Evolutionary conservation across 495 filamentous ascomycete species (phyloP).

Genomic region (Lentithecium fluviatile): DNA sequence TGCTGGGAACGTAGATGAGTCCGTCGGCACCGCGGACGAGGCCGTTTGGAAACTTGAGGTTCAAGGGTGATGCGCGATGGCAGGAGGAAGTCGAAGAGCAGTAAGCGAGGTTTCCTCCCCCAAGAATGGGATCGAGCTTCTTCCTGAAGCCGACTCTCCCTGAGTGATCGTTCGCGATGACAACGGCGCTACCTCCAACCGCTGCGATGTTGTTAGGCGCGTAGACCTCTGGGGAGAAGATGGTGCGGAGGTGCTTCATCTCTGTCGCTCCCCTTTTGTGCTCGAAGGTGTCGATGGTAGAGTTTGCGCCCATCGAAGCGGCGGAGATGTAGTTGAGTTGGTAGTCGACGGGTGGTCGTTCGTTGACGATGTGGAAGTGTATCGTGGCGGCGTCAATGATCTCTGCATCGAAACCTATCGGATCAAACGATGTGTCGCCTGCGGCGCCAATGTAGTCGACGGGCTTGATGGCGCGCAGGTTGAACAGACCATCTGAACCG

Average conservation of each 20-base stretch:
- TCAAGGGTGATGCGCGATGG: slow-evolving; percentile 31
- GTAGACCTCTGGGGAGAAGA: slow-evolving; percentile 9
- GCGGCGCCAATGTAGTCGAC: slow-evolving; percentile 4
- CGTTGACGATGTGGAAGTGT: slow-evolving; percentile 46
- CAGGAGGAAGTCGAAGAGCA: slow-evolving; percentile 34
- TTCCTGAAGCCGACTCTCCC: slow-evolving; percentile 6
- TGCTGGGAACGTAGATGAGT: slow-evolving; percentile 42
- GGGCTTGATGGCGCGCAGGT: slow-evolving; percentile 3
- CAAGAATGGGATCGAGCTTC: slow-evolving; percentile 31
- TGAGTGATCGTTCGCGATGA: slow-evolving; percentile 16
- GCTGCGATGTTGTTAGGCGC: slow-evolving; percentile 8
- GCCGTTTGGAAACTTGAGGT: slow-evolving; percentile 42
- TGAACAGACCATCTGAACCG: slow-evolving; percentile 6
- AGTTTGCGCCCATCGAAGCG: slow-evolving; percentile 6
- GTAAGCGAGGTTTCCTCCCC: slow-evolving; percentile 34
- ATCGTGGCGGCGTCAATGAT: slow-evolving; percentile 7
- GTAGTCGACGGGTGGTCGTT: slow-evolving; percentile 43
- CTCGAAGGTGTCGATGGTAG: slow-evolving; percentile 12
- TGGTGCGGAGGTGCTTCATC: slow-evolving; percentile 13
- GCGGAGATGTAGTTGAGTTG: slow-evolving; percentile 41
- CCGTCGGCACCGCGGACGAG: slow-evolving; percentile 37
- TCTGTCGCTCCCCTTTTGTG: slow-evolving; percentile 3
- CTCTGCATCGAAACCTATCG: slow-evolving; percentile 12
- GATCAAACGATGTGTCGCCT: slow-evolving; percentile 4
- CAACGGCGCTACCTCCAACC: slow-evolving; percentile 1